Base-by-base conservation (phyloP, 1,284 basidiomycete species). In the Neonothopanus nambi region DNA sequence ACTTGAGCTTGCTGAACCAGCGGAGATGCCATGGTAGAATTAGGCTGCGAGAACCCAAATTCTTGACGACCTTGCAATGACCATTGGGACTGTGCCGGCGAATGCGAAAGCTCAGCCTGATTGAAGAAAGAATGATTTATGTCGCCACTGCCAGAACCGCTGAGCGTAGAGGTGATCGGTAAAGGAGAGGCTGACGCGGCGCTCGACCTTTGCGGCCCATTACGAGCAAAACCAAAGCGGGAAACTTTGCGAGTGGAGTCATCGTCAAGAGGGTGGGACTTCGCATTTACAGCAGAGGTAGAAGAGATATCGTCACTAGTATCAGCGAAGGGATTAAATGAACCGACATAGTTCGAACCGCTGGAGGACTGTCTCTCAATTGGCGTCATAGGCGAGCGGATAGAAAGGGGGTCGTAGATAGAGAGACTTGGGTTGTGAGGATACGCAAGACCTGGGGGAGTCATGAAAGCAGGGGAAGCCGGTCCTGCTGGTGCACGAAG, bases 181-280 rank as follows among this genome's bases (percentile, higher is more conserved):
- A 80, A 69, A 37, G 86, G 84, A 18, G 86, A 87, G 12, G 83
- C 81, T 17, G 62, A 58, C 2, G 82, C 65, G 43, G 75, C 64
- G 17, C 76, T 78, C 8, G 85, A 81, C 5, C 38, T 37, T 1
- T 78, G 77, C 57, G 85, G 87, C 41, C 82, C 78, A 15, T 85
- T 85, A 20, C 89, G 82, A 9, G 91, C 91, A 66, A 94, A 94
- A 17, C 85, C 88, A 69, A 93, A 93, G 18, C 91, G 79, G 6
- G 91, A 93, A 36, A 91, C 79, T 60, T 86, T 87, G 53, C 89
- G 75, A 15, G 70, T 68, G 4, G 69, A 61, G 51, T 89, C 87
- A 52, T 90, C 87, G 48, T 89, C 88, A 12, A 81, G 59, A 3
- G 72, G 69, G 36, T 59, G 56, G 44, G 35, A 57, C 57, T 60